phyloP scores from a whole-genome alignment of 768 basidiomycete genomes.

The Tulasnella sp. region DNA sequence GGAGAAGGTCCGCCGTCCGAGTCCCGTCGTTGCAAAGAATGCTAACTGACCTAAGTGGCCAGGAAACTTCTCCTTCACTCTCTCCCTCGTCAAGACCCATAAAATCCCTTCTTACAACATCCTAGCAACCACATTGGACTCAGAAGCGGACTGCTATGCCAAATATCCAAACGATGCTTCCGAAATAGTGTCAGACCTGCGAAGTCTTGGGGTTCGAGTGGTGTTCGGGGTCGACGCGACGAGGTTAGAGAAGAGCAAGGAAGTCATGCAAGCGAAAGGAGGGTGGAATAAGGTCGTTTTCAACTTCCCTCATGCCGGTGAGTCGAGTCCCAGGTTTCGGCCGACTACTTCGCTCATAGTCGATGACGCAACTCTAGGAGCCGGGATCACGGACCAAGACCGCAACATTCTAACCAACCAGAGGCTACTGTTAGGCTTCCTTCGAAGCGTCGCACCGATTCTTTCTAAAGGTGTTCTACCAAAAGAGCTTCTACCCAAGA shows the following conservation, averaged over 20 bases:
- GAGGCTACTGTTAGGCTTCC: conserved; percentile 74
- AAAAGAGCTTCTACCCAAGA: conserved; percentile 54
- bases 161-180: conserved; percentile 79
- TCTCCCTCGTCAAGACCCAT: conserved; percentile 63
- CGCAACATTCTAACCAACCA: conserved; percentile 93
- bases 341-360: neutral
- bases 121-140: conserved; percentile 85
- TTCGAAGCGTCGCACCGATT: conserved; percentile 68
- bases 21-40: neutral
- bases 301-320: conserved; percentile 97
- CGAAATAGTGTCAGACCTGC: conserved; percentile 59
- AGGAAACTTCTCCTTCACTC: conserved; percentile 86
- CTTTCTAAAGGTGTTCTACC: conserved; percentile 57
- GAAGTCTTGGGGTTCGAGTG: conserved; percentile 65
- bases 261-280: conserved; percentile 46
- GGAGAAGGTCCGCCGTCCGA: conserved; percentile 70
- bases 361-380: conserved; percentile 40
- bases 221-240: conserved; percentile 87
- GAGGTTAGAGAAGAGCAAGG: conserved; percentile 60
- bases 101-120: conserved; percentile 62
- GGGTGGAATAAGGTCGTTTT: conserved; percentile 82
- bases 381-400: conserved; percentile 88
- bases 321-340: conserved; percentile 38
- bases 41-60: too few relatives aligned
- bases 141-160: conserved; percentile 68